A percentile compares a stretch with the other conserved stretches of the same genome.
Evolutionary conservation across 345 rosid genomes (phyloP).

Genomic region (Erodium maritimum): DNA sequence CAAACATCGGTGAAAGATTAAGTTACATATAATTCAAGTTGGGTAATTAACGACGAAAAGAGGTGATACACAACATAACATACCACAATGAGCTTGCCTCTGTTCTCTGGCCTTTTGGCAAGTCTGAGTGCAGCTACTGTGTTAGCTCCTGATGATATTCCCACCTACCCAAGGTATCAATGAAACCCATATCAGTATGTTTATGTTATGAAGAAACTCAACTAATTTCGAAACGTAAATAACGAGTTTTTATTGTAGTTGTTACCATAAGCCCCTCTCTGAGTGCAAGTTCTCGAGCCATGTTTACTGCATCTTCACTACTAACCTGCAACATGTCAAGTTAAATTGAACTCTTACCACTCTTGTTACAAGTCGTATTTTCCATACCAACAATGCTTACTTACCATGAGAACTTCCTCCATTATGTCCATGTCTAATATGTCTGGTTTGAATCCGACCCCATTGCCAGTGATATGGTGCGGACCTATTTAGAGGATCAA

Average conservation of each 20-base stretch:
- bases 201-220: too few relatives aligned
- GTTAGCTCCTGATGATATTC: conserved; percentile 92
- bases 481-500: conserved; percentile 45
- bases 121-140: conserved; percentile 78
- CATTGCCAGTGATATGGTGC: conserved; percentile 87
- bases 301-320: conserved; percentile 80
- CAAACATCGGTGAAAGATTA: too few relatives aligned
- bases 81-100: conserved; percentile 96
- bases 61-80: too few relatives aligned
- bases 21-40: too few relatives aligned
- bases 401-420: conserved; percentile 86
- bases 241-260: too few relatives aligned
- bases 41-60: too few relatives aligned
- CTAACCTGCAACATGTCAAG: conserved; percentile 37
- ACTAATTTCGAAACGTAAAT: too few relatives aligned
- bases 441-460: conserved; percentile 95
- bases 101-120: conserved; percentile 82
- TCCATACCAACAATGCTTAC: background rate
- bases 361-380: too few relatives aligned
- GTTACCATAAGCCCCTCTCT: conserved; percentile 93
- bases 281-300: conserved; percentile 90
- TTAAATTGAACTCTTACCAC: background rate
- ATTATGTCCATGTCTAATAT: conserved; percentile 89
- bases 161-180: conserved; percentile 56
- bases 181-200: too few relatives aligned